phyloP scores from a whole-genome alignment of 768 basidiomycete genomes.

The Suillus clintonianus region DNA sequence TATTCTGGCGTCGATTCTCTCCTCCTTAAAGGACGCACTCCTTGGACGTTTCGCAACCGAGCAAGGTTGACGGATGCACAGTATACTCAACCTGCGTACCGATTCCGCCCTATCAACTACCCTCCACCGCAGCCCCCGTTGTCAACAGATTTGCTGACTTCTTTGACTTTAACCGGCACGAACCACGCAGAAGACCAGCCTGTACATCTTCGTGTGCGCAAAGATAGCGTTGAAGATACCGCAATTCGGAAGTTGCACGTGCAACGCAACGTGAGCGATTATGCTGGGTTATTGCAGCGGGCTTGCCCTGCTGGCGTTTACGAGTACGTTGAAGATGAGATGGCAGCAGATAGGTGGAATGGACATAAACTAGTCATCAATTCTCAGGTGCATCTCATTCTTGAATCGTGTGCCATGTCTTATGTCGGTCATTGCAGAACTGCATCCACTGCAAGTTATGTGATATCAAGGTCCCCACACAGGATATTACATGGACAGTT shows the following conservation, averaged over 20 bases:
- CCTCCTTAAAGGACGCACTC: slow-evolving; percentile 79
- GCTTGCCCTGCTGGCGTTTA: slow-evolving; percentile 97
- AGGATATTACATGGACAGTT: slow-evolving; percentile 96
- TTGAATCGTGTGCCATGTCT: background rate
- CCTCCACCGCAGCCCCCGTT: slow-evolving; percentile 86
- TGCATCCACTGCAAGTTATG: slow-evolving; percentile 95
- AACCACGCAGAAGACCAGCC: slow-evolving; percentile 98
- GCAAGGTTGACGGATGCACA: slow-evolving; percentile 57
- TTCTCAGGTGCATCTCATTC: slow-evolving; percentile 67
- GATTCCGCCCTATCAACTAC: slow-evolving; percentile 78
- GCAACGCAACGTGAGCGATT: slow-evolving; percentile 70
- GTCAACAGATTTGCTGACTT: slow-evolving; percentile 91
- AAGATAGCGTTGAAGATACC: slow-evolving; percentile 40
- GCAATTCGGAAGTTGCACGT: slow-evolving; percentile 66
- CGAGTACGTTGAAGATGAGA: slow-evolving; percentile 85
- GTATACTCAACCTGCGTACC: slow-evolving; percentile 67
- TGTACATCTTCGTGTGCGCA: slow-evolving; percentile 76
- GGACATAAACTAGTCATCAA: slow-evolving; percentile 95
- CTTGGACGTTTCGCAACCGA: slow-evolving; percentile 88
- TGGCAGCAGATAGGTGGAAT: slow-evolving; percentile 59
- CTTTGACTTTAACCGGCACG: slow-evolving; percentile 86
- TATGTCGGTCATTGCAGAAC: slow-evolving; percentile 50
- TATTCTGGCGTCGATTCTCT: slow-evolving; percentile 91
- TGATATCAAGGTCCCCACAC: slow-evolving; percentile 93
- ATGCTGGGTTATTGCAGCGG: slow-evolving; percentile 82